Base-by-base conservation (phyloP, 1,139 yeast genomes). In the Arxiozyma telluris region DNA sequence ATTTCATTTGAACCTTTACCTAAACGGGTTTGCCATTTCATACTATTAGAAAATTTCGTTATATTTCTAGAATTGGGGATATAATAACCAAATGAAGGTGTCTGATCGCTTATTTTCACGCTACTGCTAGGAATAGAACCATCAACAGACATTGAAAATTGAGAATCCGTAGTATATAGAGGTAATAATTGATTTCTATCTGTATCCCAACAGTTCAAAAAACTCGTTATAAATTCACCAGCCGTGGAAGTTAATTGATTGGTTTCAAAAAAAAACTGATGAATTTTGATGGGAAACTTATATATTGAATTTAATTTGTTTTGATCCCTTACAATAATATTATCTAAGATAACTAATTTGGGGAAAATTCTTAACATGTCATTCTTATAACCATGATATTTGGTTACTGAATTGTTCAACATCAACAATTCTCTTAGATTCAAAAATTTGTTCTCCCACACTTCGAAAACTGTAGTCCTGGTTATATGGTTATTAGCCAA, bases 161-260 rank as follows among this genome's bases (percentile, higher is more conserved):
- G 90, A 0, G 97, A 89, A 63, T 85, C 86, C 52, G 80, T 80
- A 56, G 94, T 90, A 67, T 93, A 93, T 45, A 93, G 73, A 44
- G 79, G 78, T 69, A 85, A 68, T 50, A 93, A 74, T 53, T 84
- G 91, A 17, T 76, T 68, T 58, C 98, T 76, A 66, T 87, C 83
- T 7, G 78, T 65, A 71, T 93, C 99, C 94, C 96, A 93, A 50
- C 84, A 73, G 55, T 83, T 82, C 57, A 87, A 75, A 68, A 79
- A 91, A 62, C 87, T 84, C 21, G 91, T 71, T 9, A 91, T 75
- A 69, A 93, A 94, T 62, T 78, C 82, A 38, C 91, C 83, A 2
- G 94, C 83, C 51, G 88, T 73, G 51, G 75, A 74, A 58, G 84
- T 88, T 45, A 89, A 76, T 45, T 83, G 88, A n/a, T 77, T 78